Conservation (phyloP, 108 stramenopile species). For the Cyclotella baltica region DNA sequence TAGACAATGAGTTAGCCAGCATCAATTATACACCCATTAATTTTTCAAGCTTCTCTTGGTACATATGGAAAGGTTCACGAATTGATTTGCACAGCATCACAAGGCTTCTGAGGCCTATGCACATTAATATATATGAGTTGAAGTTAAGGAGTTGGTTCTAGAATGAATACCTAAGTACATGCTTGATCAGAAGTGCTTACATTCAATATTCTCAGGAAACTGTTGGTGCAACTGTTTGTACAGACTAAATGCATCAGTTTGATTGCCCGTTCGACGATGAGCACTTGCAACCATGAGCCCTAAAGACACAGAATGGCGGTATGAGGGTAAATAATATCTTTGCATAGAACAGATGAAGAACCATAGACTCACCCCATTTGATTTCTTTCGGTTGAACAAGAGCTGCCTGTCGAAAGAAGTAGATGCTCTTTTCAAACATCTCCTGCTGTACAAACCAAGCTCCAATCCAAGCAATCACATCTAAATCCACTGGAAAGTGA, state of each 20-base stretch:
- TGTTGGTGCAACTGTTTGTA: conserved; percentile 79
- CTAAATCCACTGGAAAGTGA: conserved; percentile 86
- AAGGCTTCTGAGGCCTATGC: conserved; percentile 60
- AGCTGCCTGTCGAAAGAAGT: conserved; percentile 86
- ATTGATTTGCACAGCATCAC: conserved; percentile 64
- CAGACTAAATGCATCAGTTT: conserved; percentile 63
- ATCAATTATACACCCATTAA: conserved; percentile 28
- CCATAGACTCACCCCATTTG: conserved; percentile 71
- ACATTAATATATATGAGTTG: neutral
- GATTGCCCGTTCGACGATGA: conserved; percentile 75
- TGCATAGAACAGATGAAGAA: neutral
- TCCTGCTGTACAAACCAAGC: conserved; percentile 91
- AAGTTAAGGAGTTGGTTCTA: no score
- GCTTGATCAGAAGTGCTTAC: conserved; percentile 25
- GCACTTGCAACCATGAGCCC: conserved; percentile 84
- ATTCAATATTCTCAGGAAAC: conserved; percentile 80
- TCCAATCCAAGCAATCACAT: conserved; percentile 88
- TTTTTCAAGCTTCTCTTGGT: conserved; percentile 65
- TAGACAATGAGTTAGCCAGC: no score
- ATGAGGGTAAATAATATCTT: neutral
- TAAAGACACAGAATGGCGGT: neutral
- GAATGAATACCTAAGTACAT: no score
- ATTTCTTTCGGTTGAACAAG: conserved; percentile 88
- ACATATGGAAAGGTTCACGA: conserved; percentile 55
- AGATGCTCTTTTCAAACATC: conserved; percentile 87